Evolutionary conservation across 805 yeast genomes (phyloP), one percentile per base, ranked within the genome.

Genomic region (Starmerella geochares): DNA sequence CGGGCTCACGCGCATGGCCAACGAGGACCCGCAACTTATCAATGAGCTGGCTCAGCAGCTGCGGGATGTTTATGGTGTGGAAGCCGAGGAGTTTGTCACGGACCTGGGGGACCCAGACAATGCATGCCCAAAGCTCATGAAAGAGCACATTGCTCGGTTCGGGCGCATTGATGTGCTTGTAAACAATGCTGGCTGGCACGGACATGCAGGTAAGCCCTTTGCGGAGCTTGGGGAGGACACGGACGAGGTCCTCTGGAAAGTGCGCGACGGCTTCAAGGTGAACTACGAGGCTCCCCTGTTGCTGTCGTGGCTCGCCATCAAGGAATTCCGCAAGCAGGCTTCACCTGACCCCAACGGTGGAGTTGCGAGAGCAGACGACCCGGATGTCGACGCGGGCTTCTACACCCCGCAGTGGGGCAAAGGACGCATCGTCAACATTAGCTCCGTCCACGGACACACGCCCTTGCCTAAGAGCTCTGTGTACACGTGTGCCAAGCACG

Each of bases 161-260:
- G 57, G 57, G 20, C 46, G 57, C 25, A 32, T 54, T 8, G 57
- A 54, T 21, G 54, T 51, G 32, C 51, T 54, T 14, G 54, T 47
- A 21, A 54, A 54, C 49, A 51, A 51, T 20, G 57, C 57, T 4
- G 54, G 51, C 21, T 50, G 54, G 56, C 54, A 53, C 6, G 50
- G 52, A 3, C 44, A 41, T 29, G 56, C 56, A 4, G 54, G 54
- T 3, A 47, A 44, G 29, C 21, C n/a, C 14, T 53, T 53, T 40
- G 51, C 51, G 46, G 52, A 50, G 7, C 52, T 53, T 11, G 50
- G 46, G 21, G 47, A 47, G 10, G 17, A 24, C 20, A 32, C 54
- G 4, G 39, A 25, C 19, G 52, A 43, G 20, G 48, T 53, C n/a
- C 20, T 47, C 9, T 10, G 28, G 38, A 43, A 45, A 28, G 17